A percentile compares a stretch with the other conserved stretches of the same genome.
phyloP scores from a whole-genome alignment of 2,329 filamentous ascomycete genomes.

The Trichoderma aggressivum region DNA sequence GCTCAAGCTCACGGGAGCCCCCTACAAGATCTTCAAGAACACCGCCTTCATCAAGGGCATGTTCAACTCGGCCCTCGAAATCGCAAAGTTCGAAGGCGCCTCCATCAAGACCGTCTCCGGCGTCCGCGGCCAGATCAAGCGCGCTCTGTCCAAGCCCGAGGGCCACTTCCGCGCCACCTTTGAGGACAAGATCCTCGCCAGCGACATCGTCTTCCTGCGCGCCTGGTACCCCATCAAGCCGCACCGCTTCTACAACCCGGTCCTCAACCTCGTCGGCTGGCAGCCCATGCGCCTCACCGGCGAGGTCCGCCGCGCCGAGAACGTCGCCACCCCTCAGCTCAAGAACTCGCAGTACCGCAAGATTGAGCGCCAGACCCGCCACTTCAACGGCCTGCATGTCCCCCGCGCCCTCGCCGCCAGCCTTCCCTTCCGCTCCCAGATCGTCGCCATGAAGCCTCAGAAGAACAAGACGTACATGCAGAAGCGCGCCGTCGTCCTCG shows the following conservation, averaged over 20 bases:
- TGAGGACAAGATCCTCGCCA: slow-evolving; percentile 96
- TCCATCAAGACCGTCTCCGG: slow-evolving; percentile 95
- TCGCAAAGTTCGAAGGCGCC: slow-evolving; percentile 97
- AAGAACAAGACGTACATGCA: slow-evolving; percentile 84
- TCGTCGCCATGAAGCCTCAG: slow-evolving; percentile 75
- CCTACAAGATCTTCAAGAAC: slow-evolving; percentile 99
- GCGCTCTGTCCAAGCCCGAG: slow-evolving; percentile 87
- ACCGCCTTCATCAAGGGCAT: slow-evolving; percentile 98
- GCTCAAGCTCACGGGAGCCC: slow-evolving; percentile 88
- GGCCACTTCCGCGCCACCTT: slow-evolving; percentile 96
- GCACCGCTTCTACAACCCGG: slow-evolving; percentile 94
- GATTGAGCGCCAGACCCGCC: slow-evolving; percentile 62
- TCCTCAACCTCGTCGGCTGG: slow-evolving; percentile 92
- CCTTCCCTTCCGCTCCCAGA: slow-evolving; percentile 90
- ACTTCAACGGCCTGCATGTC: slow-evolving; percentile 78
- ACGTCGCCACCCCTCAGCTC: slow-evolving; percentile 71
- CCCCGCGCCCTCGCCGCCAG: slow-evolving; percentile 75
- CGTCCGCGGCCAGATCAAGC: slow-evolving; percentile 94
- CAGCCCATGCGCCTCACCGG: slow-evolving; percentile 91
- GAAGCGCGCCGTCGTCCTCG: slow-evolving; percentile 86
- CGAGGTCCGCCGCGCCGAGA: slow-evolving; percentile 75
- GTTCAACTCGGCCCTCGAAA: slow-evolving; percentile 90
- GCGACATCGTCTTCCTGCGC: slow-evolving; percentile 91
- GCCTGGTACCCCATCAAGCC: slow-evolving; percentile 97
- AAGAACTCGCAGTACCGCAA: slow-evolving; percentile 82